Base-by-base conservation (phyloP, 2,329 filamentous ascomycete genomes). In the Metarhizium robertsii region DNA sequence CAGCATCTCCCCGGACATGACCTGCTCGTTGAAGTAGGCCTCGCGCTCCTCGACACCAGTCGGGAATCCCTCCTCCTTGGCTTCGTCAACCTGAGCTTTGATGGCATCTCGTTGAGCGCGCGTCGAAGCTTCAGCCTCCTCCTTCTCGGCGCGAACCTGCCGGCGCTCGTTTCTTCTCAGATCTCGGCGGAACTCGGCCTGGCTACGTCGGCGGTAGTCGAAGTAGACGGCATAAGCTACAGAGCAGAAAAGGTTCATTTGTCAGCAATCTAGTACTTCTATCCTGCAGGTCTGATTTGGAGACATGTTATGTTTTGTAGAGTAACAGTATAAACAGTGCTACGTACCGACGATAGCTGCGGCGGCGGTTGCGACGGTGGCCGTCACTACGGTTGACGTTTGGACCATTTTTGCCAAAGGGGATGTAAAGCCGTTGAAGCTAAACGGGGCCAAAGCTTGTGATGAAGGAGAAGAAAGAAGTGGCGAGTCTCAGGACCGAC, bases 1-100 rank as follows among this genome's bases (percentile, higher is more conserved):
- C 68, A 96, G 79, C 55, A 81, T 75, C 79, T 99, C 94, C 68
- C 94, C 94, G 69, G 84, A 79, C 64, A 91, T 89, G 61, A 99
- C 91, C 75, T 96, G 90, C 70, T 90, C 86, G 84, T 97, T 95
- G 76, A 99, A 99, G 79, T 90, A 99, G 59, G 85, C 83, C 79
- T 99, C 94, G 71, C 90, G 91, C 77, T 96, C 91, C 71, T 97
- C 92, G 40, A 92, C 84, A 66, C 91, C 90, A 47, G 81, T 79
- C 51, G 94, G 94, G 80, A 95, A 96, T 56, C 92, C 94, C 72
- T 95, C 91, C 57, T 88, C 87, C 75, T 91, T 89, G 64, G 92
- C 90, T 65, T 87, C 81, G 64, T 90, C 84, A 51, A 97, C 87
- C 53, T 83, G 84, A 56, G 74, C 73, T 73, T 86, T 87, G 75